Evolutionary conservation across 495 filamentous ascomycete genomes (phyloP), one percentile per base, ranked within the genome.

Genomic region (Melanomma pulvis-pyrius): DNA sequence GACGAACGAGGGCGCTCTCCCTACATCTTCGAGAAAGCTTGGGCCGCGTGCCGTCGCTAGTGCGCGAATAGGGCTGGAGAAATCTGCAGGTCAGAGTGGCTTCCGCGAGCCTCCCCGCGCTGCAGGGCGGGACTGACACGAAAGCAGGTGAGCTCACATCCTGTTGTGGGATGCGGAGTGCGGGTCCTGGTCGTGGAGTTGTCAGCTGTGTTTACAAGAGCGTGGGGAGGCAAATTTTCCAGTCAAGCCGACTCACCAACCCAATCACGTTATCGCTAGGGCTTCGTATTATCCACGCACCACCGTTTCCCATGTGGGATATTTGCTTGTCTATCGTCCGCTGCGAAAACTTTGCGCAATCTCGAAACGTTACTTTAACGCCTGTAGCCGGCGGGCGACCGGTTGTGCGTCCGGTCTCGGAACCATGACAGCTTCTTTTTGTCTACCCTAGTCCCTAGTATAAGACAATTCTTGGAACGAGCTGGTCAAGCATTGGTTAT

Each of bases 41-140:
- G 39, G 39, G 17, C n/a, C 39, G 39, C 13, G 5, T 44, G 39
- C 39, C 13, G 13, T 6, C n/a, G 26, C 52, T 32, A 8, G 50
- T 50, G 39, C n/a, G 26, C 52, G 34, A 8, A 21, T 50, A 61
- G 58, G 58, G 58, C 58, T 61, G 58, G 15, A 1, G 26, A 15
- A 44, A 21, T 26, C 49, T 63, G 61, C 61, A 56, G 30, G 61
- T 63, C 61, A 63, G 50, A 53, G 2, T 53, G 25, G 25, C 47
- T 28, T 62, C 47, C 59, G 39, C 41, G 19, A 25, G 24, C 32
- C 36, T 55, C 51, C 59, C 50, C 61, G 50, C 52, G 49, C 51
- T 56, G 61, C 52, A 47, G 2, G 47, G 25, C 25, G 59, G 61
- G 36, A 55, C 29, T 55, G 51, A 32, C 59, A 21, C 59, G 34